These are phyloP conservation scores for Xylaria arbuscula DNA, from an alignment of 2,329 filamentous ascomycete species.

Conservation along the genomic window DNA sequence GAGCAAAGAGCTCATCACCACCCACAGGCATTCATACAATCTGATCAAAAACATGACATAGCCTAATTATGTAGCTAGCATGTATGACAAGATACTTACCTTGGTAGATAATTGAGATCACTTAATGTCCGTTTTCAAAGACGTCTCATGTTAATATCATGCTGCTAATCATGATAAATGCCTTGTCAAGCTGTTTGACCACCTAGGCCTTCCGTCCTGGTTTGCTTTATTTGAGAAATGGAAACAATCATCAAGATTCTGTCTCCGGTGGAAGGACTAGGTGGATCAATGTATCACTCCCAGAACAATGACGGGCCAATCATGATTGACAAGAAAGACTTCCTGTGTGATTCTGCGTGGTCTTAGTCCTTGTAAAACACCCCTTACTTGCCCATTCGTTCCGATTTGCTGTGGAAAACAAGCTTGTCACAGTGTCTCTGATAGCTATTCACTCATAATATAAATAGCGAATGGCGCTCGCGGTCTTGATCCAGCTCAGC, in stretches of 20 bases:
- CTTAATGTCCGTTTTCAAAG: too few relatives aligned
- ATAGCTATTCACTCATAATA: background rate
- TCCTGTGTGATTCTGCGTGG: background rate
- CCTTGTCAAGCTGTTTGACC: background rate
- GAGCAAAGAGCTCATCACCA: too few relatives aligned
- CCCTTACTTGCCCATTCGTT: background rate
- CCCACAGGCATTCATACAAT: too few relatives aligned
- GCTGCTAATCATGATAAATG: too few relatives aligned
- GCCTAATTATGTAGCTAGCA: too few relatives aligned
- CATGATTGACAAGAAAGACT: background rate
- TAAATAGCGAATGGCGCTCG: background rate
- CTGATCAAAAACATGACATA: too few relatives aligned
- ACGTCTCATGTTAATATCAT: too few relatives aligned
- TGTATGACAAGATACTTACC: too few relatives aligned
- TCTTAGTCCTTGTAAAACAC: constrained; percentile 4
- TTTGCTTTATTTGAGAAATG: constrained; percentile 5
- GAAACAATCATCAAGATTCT: background rate
- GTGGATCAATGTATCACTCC: constrained; percentile 6
- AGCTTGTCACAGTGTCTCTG: background rate
- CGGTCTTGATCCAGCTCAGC: background rate
- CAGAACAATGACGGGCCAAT: constrained; percentile 1
- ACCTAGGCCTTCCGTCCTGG: background rate
- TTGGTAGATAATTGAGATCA: too few relatives aligned
- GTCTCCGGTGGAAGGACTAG: background rate
- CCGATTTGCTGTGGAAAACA: background rate